Conservation (phyloP, 176 grass and related monocot species). For the Canna indica region DNA sequence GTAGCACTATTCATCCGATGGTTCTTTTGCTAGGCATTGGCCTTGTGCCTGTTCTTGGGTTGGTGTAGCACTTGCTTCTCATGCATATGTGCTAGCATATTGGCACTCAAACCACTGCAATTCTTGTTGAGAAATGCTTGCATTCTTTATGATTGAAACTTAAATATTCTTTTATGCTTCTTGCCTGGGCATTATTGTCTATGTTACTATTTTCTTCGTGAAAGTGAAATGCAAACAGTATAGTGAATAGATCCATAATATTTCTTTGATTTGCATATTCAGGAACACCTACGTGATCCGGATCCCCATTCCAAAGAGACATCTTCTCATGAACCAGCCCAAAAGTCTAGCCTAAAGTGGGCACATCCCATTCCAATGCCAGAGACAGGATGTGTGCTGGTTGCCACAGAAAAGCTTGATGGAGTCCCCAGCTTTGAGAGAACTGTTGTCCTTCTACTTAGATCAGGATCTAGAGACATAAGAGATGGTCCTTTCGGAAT, state of each 20-base stretch:
- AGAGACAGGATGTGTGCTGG: slow-evolving; percentile 65
- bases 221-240: too few species aligned
- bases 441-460: slow-evolving; percentile 68
- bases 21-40: too few species aligned
- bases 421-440: slow-evolving; percentile 50
- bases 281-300: slow-evolving; percentile 40
- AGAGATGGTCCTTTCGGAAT: slow-evolving; percentile 59
- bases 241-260: not conserved
- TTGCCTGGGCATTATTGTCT: too few species aligned
- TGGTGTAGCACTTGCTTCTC: too few species aligned
- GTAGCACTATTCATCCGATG: too few species aligned
- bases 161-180: too few species aligned
- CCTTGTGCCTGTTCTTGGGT: too few species aligned
- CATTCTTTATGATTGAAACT: too few species aligned
- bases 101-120: too few species aligned
- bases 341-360: slow-evolving; percentile 50
- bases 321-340: slow-evolving; percentile 15
- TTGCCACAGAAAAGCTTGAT: slow-evolving; percentile 81
- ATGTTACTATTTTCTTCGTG: too few species aligned
- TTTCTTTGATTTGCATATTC: not conserved
- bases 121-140: too few species aligned
- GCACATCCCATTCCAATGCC: slow-evolving; percentile 62
- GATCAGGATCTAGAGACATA: slow-evolving; percentile 43
- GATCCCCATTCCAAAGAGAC: slow-evolving; percentile 16
- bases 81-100: too few species aligned